Conservation (phyloP, 2,329 filamentous ascomycete species). For the Paraconiothyrium brasiliense region DNA sequence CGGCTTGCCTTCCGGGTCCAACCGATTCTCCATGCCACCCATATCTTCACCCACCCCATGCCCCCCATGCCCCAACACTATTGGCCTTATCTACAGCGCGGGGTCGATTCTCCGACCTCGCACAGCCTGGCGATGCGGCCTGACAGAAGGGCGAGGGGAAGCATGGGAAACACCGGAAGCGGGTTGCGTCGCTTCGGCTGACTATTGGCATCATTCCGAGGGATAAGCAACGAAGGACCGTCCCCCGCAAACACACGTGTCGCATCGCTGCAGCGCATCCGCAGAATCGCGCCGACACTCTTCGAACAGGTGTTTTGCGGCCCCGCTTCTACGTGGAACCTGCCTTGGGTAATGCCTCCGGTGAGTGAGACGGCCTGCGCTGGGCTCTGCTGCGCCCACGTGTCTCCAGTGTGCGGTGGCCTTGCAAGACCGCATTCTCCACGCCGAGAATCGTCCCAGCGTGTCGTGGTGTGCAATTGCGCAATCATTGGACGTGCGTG, state of each 20-base stretch:
- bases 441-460: neutral
- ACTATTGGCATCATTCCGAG: slow-evolving; percentile 11
- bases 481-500: slow-evolving; percentile 6
- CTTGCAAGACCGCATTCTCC: neutral
- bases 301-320: slow-evolving; percentile 15
- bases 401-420: slow-evolving; percentile 10
- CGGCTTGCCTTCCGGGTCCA: slow-evolving; percentile 34
- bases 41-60: slow-evolving; percentile 37
- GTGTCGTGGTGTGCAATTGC: neutral
- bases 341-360: neutral
- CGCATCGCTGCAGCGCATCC: slow-evolving; percentile 31
- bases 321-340: slow-evolving; percentile 3
- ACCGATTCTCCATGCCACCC: slow-evolving; percentile 39
- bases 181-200: slow-evolving; percentile 13
- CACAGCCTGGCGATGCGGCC: slow-evolving; percentile 19
- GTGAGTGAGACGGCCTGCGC: neutral
- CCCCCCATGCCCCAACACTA: slow-evolving; percentile 33
- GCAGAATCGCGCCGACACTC: slow-evolving; percentile 14
- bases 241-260: slow-evolving; percentile 33
- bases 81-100: slow-evolving; percentile 48
- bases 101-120: slow-evolving; percentile 43
- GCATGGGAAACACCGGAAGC: slow-evolving; percentile 11
- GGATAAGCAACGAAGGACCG: slow-evolving; percentile 25
- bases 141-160: slow-evolving; percentile 14
- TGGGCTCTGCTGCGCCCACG: slow-evolving; percentile 17